A percentile compares a stretch with the other conserved stretches of the same genome.
These are phyloP conservation scores for Grigorovia yakushimaensis DNA, from an alignment of 805 yeast species.

Conservation along the genomic window DNA sequence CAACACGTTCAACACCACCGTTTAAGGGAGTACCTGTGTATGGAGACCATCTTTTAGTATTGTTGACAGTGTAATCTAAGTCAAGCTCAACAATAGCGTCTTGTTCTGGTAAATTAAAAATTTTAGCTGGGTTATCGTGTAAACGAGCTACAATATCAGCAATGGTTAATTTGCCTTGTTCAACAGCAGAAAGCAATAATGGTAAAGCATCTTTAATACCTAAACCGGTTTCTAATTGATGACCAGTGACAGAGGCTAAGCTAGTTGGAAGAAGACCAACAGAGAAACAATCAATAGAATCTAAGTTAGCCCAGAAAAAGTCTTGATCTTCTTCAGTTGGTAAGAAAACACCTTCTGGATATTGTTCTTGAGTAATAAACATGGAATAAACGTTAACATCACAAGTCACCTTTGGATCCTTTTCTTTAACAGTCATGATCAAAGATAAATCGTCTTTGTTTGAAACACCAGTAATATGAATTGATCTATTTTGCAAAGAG, in stretches of 20 bases:
- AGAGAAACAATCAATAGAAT: constrained; percentile 74
- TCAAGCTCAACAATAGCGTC: constrained; percentile 68
- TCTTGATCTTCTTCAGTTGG: constrained; percentile 76
- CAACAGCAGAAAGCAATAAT: constrained; percentile 69
- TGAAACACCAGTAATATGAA: constrained; percentile 83
- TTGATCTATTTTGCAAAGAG: constrained; percentile 71
- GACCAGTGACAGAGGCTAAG: constrained; percentile 56
- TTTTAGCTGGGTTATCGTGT: constrained; percentile 71
- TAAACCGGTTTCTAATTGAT: constrained; percentile 55
- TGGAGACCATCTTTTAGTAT: constrained; percentile 43
- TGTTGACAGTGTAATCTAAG: constrained; percentile 49
- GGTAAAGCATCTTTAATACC: constrained; percentile 80
- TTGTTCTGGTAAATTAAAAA: constrained; percentile 77
- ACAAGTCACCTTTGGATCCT: constrained; percentile 75
- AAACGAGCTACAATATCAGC: constrained; percentile 63
- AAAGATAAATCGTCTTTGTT: constrained; percentile 73
- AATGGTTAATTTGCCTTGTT: constrained; percentile 58
- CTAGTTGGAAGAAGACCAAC: constrained; percentile 71
- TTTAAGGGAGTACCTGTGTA: constrained; percentile 43
- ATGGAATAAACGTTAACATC: constrained; percentile 77
- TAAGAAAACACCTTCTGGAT: constrained; percentile 59
- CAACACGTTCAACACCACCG: constrained; percentile 87
- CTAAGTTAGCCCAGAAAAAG: constrained; percentile 70
- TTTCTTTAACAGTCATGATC: constrained; percentile 75
- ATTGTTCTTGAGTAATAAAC: constrained; percentile 64